phyloP scores from a whole-genome alignment of 2,329 filamentous ascomycete genomes.

The Exserohilum turcica region DNA sequence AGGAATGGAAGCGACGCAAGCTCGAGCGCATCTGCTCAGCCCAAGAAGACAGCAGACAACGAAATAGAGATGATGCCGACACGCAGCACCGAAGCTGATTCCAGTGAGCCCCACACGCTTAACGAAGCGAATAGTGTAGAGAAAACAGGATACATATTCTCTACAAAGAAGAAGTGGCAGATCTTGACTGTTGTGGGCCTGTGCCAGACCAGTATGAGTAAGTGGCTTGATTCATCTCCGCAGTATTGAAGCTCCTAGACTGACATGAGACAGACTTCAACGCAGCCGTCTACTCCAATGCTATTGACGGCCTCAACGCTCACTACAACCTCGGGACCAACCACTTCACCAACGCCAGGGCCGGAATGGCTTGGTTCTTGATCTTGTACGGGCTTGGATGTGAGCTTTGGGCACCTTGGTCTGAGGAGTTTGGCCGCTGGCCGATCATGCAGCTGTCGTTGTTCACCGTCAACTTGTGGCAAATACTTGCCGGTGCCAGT shows the following conservation, averaged over 20 bases:
- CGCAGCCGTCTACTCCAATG: conserved; percentile 61
- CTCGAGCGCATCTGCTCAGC: conserved; percentile 1
- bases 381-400: conserved; percentile 82
- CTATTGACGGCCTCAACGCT: conserved; percentile 57
- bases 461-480: conserved; percentile 72
- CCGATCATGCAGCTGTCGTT: conserved; percentile 74
- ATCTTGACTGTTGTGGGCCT: conserved; percentile 59
- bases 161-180: conserved; percentile 58
- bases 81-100: background rate
- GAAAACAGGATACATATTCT: conserved; percentile 53
- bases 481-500: conserved; percentile 66
- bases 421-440: conserved; percentile 78
- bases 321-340: conserved; percentile 58
- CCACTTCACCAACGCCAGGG: conserved; percentile 50
- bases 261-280: conserved; percentile 54
- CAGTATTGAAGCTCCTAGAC: conserved; percentile 21
- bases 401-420: conserved; percentile 81
- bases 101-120: conserved; percentile 13
- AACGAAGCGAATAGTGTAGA: conserved; percentile 25
- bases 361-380: conserved; percentile 76
- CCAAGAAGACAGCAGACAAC: conserved; percentile 6
- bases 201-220: conserved; percentile 59
- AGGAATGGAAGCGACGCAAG: conserved; percentile 12
- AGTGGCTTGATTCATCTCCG: conserved; percentile 45
- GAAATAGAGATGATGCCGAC: conserved; percentile 12